phyloP scores from a whole-genome alignment of 2,329 filamentous ascomycete genomes.

The Colletotrichum sp. region DNA sequence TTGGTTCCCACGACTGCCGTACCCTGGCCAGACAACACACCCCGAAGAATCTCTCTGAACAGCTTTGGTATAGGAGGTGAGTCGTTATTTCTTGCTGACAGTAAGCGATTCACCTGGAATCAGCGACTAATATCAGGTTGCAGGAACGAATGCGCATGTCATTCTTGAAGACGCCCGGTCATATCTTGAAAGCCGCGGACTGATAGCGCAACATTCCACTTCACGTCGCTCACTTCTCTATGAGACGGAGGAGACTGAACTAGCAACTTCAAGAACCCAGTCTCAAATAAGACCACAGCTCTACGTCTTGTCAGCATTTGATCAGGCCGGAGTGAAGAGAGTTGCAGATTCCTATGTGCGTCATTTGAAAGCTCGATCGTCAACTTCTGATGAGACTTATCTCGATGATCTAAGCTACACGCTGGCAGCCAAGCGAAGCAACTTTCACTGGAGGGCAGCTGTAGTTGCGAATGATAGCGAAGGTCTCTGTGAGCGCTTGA shows the following conservation, averaged over 20 bases:
- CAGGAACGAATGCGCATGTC: slow-evolving; percentile 28
- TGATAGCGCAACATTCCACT: background rate
- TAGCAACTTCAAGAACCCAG: background rate
- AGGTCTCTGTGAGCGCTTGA: background rate
- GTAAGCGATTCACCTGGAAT: background rate
- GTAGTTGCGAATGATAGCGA: background rate
- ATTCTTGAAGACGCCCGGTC: slow-evolving; percentile 22
- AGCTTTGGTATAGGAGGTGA: slow-evolving; percentile 33
- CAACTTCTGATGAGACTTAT: background rate
- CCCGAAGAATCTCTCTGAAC: slow-evolving; percentile 27
- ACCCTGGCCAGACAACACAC: background rate
- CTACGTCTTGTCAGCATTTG: background rate
- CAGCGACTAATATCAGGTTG: background rate
- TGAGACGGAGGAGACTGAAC: background rate
- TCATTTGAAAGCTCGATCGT: background rate
- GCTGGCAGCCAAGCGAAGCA: background rate
- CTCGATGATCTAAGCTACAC: background rate
- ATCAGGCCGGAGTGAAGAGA: background rate
- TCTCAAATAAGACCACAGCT: background rate
- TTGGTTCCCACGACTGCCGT: slow-evolving; percentile 18
- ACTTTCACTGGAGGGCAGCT: background rate
- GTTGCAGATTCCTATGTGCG: background rate
- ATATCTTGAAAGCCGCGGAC: background rate
- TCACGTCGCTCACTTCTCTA: background rate
- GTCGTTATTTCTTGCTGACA: background rate